Evolutionary conservation across 73 alveolate species (phyloP).

Genomic region (Urostyla sp.): DNA sequence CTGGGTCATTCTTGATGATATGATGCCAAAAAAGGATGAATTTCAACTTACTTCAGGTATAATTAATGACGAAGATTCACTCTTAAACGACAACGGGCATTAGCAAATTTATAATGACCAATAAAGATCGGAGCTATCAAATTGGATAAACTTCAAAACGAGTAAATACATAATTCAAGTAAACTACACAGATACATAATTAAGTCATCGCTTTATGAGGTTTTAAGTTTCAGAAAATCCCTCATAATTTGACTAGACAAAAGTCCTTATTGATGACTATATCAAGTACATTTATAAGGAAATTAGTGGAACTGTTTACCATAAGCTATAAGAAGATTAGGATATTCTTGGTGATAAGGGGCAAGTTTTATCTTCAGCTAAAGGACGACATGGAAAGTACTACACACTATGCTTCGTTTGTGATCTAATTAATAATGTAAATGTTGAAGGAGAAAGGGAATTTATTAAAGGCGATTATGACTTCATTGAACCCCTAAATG

Average conservation of each 20-base stretch:
- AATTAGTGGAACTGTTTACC: constrained; percentile 72
- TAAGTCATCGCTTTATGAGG: constrained; percentile 89
- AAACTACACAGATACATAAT: constrained; percentile 83
- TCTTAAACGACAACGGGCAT: no score
- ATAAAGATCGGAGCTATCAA: no score
- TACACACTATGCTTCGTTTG: constrained; percentile 33
- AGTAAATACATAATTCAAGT: constrained; percentile 69
- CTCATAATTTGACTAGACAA: constrained; percentile 54
- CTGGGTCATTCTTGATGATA: constrained; percentile 95
- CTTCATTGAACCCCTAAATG: constrained; percentile 35
- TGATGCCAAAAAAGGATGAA: constrained; percentile 83
- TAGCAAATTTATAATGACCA: no score
- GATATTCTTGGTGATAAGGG: constrained; percentile 65
- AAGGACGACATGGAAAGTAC: constrained; percentile 55
- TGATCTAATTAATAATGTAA: constrained; percentile 66
- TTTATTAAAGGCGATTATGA: constrained; percentile 47
- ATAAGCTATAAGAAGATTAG: constrained; percentile 70
- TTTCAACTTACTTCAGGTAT: constrained; percentile 14
- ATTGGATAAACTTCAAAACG: no score
- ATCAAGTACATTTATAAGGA: constrained; percentile 66
- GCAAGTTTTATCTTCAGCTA: constrained; percentile 59
- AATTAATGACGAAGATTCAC: not conserved
- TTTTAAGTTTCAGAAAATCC: constrained; percentile 62
- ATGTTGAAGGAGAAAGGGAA: constrained; percentile 50
- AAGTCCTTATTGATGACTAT: constrained; percentile 69